These are phyloP conservation scores for Leishmania arabica DNA, from an alignment of 208 protist genomes.

Conservation along the genomic window DNA sequence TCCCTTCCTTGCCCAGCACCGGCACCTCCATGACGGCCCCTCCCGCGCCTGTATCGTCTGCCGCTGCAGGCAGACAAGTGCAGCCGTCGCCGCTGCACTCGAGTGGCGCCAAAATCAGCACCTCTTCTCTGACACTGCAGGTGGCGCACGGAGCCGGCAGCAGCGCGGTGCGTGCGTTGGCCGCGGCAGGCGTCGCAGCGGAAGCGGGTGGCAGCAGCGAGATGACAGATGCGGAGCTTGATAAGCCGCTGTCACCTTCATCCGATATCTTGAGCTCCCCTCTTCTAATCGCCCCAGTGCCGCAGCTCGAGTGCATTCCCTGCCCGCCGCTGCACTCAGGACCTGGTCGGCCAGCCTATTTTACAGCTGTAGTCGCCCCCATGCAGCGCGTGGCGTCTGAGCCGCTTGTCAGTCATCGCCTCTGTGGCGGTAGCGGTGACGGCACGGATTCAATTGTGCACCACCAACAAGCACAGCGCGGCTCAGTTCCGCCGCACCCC, in stretches of 20 bases:
- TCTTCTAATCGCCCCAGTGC: not conserved
- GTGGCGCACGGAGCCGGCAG: constrained; percentile 23
- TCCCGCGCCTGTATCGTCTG: constrained; percentile 2
- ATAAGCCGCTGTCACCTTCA: not conserved
- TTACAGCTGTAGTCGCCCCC: not conserved
- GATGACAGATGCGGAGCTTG: not conserved
- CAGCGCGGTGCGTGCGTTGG: constrained; percentile 21
- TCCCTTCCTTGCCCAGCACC: constrained; percentile 14
- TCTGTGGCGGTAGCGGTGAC: not conserved
- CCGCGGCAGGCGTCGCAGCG: not conserved
- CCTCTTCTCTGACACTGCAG: not conserved
- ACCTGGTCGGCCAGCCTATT: not conserved
- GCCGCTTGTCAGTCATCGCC: constrained; percentile 7
- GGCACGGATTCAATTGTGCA: not conserved
- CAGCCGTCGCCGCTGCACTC: not conserved
- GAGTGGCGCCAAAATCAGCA: not conserved
- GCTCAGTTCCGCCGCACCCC: not conserved
- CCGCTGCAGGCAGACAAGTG: not conserved
- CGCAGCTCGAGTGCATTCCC: constrained; percentile 11
- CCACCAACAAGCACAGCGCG: constrained; percentile 1
- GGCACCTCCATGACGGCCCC: constrained; percentile 9
- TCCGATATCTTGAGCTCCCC: not conserved
- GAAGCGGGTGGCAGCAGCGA: not conserved
- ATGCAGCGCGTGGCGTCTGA: constrained; percentile 11
- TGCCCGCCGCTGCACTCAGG: constrained; percentile 3